phyloP scores from a whole-genome alignment of 2,329 filamentous ascomycete genomes.

The Ascochyta fabae region DNA sequence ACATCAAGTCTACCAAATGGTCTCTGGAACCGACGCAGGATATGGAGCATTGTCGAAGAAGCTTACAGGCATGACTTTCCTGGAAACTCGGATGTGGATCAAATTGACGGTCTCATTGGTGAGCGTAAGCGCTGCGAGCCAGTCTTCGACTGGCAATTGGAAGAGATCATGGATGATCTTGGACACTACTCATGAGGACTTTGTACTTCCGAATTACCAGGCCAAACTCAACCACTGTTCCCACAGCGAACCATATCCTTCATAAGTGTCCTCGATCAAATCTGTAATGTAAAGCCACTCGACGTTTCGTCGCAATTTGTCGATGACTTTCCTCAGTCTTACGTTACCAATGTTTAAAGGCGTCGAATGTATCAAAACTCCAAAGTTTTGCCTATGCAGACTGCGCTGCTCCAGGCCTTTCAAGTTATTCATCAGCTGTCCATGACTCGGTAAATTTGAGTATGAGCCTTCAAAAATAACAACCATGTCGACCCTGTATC shows the following conservation, averaged over 20 bases:
- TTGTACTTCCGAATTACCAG: not conserved
- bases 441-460: constrained; percentile 16
- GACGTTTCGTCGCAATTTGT: constrained; percentile 26
- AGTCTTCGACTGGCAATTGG: constrained; percentile 10
- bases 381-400: constrained; percentile 26
- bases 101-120: not conserved
- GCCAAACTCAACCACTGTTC: constrained; percentile 31
- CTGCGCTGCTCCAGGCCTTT: constrained; percentile 5
- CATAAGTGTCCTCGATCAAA: constrained; percentile 24
- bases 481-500: constrained; percentile 25
- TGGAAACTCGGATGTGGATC: not conserved
- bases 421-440: constrained; percentile 16
- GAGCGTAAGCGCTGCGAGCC: constrained; percentile 5
- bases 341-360: constrained; percentile 19
- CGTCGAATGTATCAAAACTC: constrained; percentile 27
- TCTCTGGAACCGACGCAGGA: constrained; percentile 36
- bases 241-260: constrained; percentile 25
- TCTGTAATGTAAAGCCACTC: constrained; percentile 35
- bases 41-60: constrained; percentile 34
- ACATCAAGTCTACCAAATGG: constrained; percentile 24
- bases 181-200: constrained; percentile 6
- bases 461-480: constrained; percentile 36
- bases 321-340: constrained; percentile 29
- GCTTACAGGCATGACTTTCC: constrained; percentile 7
- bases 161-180: constrained; percentile 17